Conservation (phyloP, 2,329 filamentous ascomycete species). For the Apiospora hydei region DNA sequence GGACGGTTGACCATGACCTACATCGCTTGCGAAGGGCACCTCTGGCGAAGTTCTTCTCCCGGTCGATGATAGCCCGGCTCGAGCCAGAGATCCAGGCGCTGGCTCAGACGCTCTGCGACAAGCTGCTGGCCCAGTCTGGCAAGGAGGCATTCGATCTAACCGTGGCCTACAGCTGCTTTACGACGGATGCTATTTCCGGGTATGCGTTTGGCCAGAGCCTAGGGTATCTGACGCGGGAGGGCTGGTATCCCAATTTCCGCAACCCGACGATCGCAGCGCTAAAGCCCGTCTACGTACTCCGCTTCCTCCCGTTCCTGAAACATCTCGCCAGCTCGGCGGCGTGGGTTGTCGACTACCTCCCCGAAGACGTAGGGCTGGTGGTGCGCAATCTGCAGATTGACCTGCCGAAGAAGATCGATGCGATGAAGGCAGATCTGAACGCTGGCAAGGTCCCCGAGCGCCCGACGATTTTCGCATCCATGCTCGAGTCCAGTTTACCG, state of each 20-base stretch:
- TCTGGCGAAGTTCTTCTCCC: constrained; percentile 38
- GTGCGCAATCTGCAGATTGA: constrained; percentile 30
- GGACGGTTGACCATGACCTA: constrained; percentile 35
- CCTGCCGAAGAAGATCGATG: constrained; percentile 29
- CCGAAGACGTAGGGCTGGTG: not conserved
- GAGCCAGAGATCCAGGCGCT: constrained; percentile 33
- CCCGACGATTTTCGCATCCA: constrained; percentile 33
- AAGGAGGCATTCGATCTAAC: not conserved
- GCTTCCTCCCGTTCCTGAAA: constrained; percentile 35
- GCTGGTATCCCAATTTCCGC: constrained; percentile 46
- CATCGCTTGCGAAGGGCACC: constrained; percentile 36
- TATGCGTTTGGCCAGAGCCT: constrained; percentile 48
- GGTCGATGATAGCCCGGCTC: constrained; percentile 41
- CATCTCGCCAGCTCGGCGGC: constrained; percentile 26
- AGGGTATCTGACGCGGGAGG: constrained; percentile 36
- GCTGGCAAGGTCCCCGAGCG: constrained; percentile 18
- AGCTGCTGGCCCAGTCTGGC: constrained; percentile 37
- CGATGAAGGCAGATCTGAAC: constrained; percentile 28
- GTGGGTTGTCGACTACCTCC: constrained; percentile 24
- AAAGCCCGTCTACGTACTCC: constrained; percentile 34
- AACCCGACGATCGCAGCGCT: constrained; percentile 31
- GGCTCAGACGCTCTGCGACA: constrained; percentile 31
- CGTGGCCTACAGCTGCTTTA: constrained; percentile 40
- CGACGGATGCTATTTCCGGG: constrained; percentile 46
- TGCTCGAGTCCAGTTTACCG: constrained; percentile 30